Conservation (phyloP, 768 basidiomycete species). For the Daedaleopsis nitida region DNA sequence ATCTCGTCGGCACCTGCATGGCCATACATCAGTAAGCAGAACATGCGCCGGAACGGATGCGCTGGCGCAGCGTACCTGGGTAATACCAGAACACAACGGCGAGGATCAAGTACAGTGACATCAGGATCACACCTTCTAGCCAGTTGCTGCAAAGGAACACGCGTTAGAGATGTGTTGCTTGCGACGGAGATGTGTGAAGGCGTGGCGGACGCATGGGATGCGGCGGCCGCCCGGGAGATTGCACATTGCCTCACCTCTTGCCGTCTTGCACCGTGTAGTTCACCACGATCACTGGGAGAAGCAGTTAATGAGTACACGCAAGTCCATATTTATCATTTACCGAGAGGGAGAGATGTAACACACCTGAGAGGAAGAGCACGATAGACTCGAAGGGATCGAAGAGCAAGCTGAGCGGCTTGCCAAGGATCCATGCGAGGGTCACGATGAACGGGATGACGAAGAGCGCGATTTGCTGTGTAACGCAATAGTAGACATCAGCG, state of each 20-base stretch:
- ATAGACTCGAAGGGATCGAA: conserved; percentile 92
- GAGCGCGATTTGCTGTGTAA: conserved; percentile 72
- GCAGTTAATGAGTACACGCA: conserved; percentile 41
- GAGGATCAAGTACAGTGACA: conserved; percentile 63
- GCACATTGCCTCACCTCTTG: conserved; percentile 45
- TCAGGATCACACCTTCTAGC: conserved; percentile 81
- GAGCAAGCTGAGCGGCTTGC: conserved; percentile 76
- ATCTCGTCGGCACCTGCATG: neutral
- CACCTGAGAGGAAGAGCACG: conserved; percentile 52
- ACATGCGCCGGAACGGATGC: neutral
- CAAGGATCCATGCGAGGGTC: conserved; percentile 76
- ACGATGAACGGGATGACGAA: conserved; percentile 87
- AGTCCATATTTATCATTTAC: neutral
- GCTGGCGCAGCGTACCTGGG: conserved; percentile 37
- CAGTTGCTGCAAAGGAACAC: conserved; percentile 53
- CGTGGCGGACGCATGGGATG: neutral
- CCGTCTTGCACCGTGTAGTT: conserved; percentile 89
- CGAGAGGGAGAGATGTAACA: conserved; percentile 4
- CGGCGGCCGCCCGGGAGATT: neutral
- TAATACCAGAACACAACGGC: conserved; percentile 57
- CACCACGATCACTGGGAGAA: conserved; percentile 38
- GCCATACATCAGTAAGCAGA: neutral
- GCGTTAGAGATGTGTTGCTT: neutral
- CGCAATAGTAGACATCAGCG: neutral
- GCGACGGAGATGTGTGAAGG: neutral